Evolutionary conservation across 2,329 filamentous ascomycete species (phyloP), one percentile per base, ranked within the genome.

Genomic region (Amauroascus verrucosus): DNA sequence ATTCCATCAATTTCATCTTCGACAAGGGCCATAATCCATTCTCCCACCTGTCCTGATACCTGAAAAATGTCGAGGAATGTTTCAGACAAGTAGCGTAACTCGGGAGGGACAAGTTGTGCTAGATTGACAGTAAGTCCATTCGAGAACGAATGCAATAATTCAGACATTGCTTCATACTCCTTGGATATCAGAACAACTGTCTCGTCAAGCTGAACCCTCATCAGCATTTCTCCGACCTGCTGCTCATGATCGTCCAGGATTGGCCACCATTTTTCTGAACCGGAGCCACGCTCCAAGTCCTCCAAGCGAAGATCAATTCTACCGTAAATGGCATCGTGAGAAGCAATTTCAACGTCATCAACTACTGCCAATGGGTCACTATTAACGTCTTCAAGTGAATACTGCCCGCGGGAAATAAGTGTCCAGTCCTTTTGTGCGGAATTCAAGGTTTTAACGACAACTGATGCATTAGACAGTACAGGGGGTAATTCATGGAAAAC

Each of bases 1-100:
- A 93, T 83, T 0, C 91, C 91, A 63, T 97, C 93, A 54, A 98
- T 97, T 68, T 98, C 93, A 64, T 97, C 91, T 68, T 98, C 93
- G 0, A 96, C 87, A 38, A 98, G 75, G 1, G 88, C 84, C 76
- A 88, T 93, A 20, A 98, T 78, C 93, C 93, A 98, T 55, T 96
- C 88, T 41, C 79, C 79, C 1, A 87, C 86, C 35, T 81, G 81
- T 0, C 88, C 88, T 1, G 89, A 91, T 2, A 95, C 90, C 65
- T 98, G 93, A 63, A 91, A 98, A 50, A 98, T 95, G 65, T 97
- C 94, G 58, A 97, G 73, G 35, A 97, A 81, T 26, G 86, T 83
- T 64, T 96, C 90, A 1, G 89, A 86, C 7, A 97, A 69, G n/a
- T 81, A 78, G 51, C 85, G 85, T 32, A 96, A 75, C 63, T 88